Percentiles rank a stretch among this genome's conserved stretches.
phyloP scores from a whole-genome alignment of 2,329 filamentous ascomycete species.

The Trichoderma pleuroti region DNA sequence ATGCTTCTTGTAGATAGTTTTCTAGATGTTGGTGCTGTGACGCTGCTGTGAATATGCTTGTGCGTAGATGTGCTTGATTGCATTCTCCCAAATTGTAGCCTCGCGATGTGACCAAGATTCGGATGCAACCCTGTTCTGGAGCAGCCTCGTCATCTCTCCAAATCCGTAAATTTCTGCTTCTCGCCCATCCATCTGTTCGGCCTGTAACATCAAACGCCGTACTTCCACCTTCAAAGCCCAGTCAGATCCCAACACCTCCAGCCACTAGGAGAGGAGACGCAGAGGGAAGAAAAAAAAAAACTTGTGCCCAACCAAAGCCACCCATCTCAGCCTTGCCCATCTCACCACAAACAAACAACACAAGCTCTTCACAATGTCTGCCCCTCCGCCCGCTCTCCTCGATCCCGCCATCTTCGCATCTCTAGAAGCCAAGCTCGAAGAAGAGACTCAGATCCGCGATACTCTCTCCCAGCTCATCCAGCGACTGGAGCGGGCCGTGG shows the following conservation, averaged over 20 bases:
- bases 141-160: not conserved
- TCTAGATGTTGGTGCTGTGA: not conserved
- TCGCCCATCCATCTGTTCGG: not conserved
- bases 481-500: conserved; percentile 76
- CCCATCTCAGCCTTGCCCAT: conserved; percentile 5
- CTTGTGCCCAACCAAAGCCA: not conserved
- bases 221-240: not conserved
- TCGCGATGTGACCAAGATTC: not conserved
- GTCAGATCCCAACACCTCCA: not conserved
- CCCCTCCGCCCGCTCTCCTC: conserved; percentile 41
- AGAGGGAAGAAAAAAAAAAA: not conserved
- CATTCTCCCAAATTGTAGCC: not conserved
- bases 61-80: not conserved
- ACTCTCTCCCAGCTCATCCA: conserved; percentile 78
- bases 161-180: not conserved
- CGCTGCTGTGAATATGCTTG: no score
- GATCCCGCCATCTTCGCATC: conserved; percentile 82
- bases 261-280: not conserved
- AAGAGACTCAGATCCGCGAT: conserved; percentile 79
- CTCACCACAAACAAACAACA: not conserved
- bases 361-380: conserved; percentile 24
- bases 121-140: not conserved
- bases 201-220: not conserved
- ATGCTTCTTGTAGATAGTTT: not conserved
- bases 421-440: conserved; percentile 84